A percentile compares a stretch with the other conserved stretches of the same genome.
These are phyloP conservation scores for Hyaloraphidium curvatum DNA, from an alignment of 192 early-diverging fungal genomes.

Conservation along the genomic window DNA sequence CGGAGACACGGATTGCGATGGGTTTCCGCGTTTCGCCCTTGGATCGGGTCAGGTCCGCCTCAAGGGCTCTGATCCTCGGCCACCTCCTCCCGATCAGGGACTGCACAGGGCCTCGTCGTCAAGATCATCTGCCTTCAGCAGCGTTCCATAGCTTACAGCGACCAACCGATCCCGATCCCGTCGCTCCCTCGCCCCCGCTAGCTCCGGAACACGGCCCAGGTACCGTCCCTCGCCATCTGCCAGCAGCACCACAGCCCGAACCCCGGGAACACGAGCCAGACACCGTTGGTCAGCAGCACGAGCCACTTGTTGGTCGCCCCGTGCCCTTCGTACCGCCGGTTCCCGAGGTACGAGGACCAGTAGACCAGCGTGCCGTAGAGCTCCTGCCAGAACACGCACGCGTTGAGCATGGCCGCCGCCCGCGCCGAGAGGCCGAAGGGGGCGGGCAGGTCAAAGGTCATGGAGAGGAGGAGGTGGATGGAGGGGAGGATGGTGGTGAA, in stretches of 20 bases:
- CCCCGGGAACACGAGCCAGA: not conserved
- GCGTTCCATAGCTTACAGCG: too few species aligned
- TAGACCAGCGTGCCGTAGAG: not conserved
- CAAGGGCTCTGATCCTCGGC: too few species aligned
- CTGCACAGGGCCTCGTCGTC: too few species aligned
- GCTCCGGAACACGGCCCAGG: not conserved
- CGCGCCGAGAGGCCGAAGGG: not conserved
- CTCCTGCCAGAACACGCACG: not conserved
- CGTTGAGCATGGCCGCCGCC: not conserved
- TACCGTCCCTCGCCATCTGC: not conserved
- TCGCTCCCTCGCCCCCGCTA: too few species aligned
- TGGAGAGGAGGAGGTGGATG: not conserved
- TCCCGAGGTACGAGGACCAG: not conserved
- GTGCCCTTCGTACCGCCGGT: not conserved
- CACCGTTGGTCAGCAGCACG: not conserved
- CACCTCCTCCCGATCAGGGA: too few species aligned
- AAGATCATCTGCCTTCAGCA: too few species aligned
- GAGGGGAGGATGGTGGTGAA: constrained; percentile 1
- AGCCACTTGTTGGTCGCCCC: not conserved
- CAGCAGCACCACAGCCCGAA: not conserved
- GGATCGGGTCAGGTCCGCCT: too few species aligned
- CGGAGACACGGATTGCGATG: too few species aligned
- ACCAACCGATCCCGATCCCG: too few species aligned
- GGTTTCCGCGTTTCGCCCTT: too few species aligned
- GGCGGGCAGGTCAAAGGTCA: not conserved